Evolutionary conservation across 805 yeast species (phyloP), one percentile per base, ranked within the genome.

Genomic region (Yarrowia osloensis): DNA sequence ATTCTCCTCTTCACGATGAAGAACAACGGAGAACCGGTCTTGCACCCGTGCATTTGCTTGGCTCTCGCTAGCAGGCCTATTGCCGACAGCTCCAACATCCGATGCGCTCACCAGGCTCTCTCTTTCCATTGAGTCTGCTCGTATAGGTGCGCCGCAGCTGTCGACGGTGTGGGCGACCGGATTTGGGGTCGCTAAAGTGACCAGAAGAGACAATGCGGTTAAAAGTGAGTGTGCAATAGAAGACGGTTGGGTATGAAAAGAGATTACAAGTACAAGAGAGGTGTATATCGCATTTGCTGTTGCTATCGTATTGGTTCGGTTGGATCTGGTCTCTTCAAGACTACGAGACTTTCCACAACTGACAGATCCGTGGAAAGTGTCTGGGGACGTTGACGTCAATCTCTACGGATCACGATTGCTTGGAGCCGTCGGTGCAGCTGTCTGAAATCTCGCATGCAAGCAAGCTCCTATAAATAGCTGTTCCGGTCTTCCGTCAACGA

Each of bases 401-500:
- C 31, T 28, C 31, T 28, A 28, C 31, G 8, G 31, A 8, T 8
- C 8, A 8, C 4, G 8, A 28, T 8, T 8, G 31, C 8, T 8
- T 28, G 31, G 31, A 28, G 31, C 31, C 31, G 31, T 28, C n/a
- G n/a, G n/a, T n/a, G n/a, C n/a, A n/a, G n/a, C n/a, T n/a, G n/a
- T n/a, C n/a, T n/a, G 31, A 28, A 40, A 40, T 40, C 44, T 40
- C 44, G 24, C 44, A 42, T 42, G 26, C 47, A 42, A 21, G 46
- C 46, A 40, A 40, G 3, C 29, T 7, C 19, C 49, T 44, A 44
- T 42, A 26, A 47, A 47, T 47, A 47, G 22, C 6, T 47, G 33
- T 47, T 26, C 52, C 52, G 52, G 33, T 47, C 33, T 47, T 47
- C 52, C 52, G 52, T 9, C 33, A 47, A 47, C 52, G 52, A 47